A percentile compares a stretch with the other conserved stretches of the same genome.
phyloP scores from a whole-genome alignment of 23 red algal species.

The Gracilaria vermiculophylla region DNA sequence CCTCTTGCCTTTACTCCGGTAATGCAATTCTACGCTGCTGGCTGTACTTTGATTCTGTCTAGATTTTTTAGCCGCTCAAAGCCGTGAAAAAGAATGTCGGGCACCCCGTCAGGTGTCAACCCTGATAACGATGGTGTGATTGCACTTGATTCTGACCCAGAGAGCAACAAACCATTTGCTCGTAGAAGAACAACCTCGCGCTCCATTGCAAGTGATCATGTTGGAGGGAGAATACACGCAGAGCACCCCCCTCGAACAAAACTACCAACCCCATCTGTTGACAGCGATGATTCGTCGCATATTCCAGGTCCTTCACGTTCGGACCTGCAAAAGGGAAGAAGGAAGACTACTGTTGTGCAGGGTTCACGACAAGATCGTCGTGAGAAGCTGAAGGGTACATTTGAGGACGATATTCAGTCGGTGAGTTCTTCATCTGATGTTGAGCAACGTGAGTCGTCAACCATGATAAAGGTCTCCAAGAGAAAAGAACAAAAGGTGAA shows the following conservation, averaged over 20 bases:
- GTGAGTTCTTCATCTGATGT: constrained; percentile 1
- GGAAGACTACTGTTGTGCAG: neutral
- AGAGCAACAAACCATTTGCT: neutral
- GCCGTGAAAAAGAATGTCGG: neutral
- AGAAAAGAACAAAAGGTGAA: neutral
- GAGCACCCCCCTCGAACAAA: neutral
- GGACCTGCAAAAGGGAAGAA: neutral
- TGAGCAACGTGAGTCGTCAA: neutral
- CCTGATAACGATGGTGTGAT: neutral
- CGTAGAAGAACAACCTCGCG: neutral
- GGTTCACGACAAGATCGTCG: neutral
- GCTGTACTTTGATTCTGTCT: neutral
- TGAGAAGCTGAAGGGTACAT: neutral
- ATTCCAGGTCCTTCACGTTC: neutral
- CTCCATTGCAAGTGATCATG: neutral
- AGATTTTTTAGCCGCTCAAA: neutral
- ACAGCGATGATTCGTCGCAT: constrained; percentile 4
- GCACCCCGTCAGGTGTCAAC: neutral
- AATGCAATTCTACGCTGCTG: neutral
- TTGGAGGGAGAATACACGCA: neutral
- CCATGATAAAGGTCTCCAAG: neutral
- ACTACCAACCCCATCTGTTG: neutral
- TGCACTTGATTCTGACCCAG: neutral
- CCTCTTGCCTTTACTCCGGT: neutral
- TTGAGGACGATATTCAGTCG: neutral